Conservation (phyloP, 495 filamentous ascomycete genomes). For the Penicillium longicatenatum region DNA sequence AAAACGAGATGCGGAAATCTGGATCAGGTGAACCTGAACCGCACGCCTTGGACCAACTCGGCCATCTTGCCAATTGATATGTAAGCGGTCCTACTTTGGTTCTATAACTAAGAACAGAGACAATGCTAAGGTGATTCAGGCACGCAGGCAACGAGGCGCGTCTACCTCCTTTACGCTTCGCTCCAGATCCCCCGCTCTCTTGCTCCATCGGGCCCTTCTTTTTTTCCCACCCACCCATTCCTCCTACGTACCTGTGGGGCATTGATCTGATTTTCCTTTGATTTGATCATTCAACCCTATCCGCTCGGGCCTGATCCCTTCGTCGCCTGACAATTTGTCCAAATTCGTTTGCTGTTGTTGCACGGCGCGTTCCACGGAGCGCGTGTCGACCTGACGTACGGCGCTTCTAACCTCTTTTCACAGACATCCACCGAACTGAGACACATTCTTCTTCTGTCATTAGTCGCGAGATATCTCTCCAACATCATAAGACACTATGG, state of each 20-base stretch:
- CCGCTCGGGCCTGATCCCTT: neutral
- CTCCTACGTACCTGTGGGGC: neutral
- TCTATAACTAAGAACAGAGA: too few relatives aligned
- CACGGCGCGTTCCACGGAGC: slow-evolving; percentile 32
- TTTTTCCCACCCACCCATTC: neutral
- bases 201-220: slow-evolving; percentile 8
- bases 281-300: neutral
- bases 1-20: slow-evolving; percentile 27
- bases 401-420: neutral
- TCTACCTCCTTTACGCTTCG: slow-evolving; percentile 18
- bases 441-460: neutral
- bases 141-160: slow-evolving; percentile 10
- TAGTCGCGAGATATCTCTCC: neutral
- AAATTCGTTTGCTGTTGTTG: slow-evolving; percentile 21
- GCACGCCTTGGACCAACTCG: slow-evolving; percentile 42
- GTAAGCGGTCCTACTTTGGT: neutral
- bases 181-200: slow-evolving; percentile 9
- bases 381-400: slow-evolving; percentile 24
- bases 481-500: slow-evolving; percentile 26
- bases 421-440: neutral
- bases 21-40: slow-evolving; percentile 37
- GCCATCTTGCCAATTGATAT: slow-evolving; percentile 30
- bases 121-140: neutral
- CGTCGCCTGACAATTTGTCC: slow-evolving; percentile 6
- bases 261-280: neutral